Conservation (phyloP, 2,329 filamentous ascomycete genomes). For the Ascochyta lentis region DNA sequence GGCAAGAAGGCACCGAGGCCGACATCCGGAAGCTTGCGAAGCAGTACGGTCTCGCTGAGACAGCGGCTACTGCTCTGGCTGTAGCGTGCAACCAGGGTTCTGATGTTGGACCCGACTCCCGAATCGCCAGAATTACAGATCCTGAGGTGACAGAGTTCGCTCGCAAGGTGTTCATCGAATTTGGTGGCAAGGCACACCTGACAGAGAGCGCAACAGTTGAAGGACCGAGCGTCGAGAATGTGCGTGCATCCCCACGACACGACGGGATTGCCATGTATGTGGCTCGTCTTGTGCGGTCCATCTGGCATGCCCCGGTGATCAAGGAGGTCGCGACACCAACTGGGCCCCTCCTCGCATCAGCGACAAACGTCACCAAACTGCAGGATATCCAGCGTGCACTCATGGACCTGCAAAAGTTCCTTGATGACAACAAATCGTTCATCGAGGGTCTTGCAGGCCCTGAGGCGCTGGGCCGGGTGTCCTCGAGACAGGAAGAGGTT, state of each 20-base stretch:
- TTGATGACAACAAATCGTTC: conserved; percentile 84
- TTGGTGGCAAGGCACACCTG: conserved; percentile 84
- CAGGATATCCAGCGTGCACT: conserved; percentile 80
- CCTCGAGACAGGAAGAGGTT: conserved; percentile 87
- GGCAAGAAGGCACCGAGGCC: conserved; percentile 79
- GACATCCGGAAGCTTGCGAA: conserved; percentile 85
- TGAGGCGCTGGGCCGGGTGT: conserved; percentile 77
- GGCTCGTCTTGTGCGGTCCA: conserved; percentile 81
- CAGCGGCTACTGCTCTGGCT: conserved; percentile 86
- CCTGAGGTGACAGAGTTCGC: conserved; percentile 86
- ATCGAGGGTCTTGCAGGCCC: conserved; percentile 95
- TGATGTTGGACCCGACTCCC: conserved; percentile 74
- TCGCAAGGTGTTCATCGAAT: conserved; percentile 87
- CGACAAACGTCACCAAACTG: conserved; percentile 72
- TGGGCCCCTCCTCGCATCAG: conserved; percentile 70
- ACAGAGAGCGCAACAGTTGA: conserved; percentile 75
- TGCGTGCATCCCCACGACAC: conserved; percentile 86
- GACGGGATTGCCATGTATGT: conserved; percentile 89
- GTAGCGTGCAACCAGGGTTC: conserved; percentile 94
- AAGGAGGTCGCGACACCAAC: conserved; percentile 60
- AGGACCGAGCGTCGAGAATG: conserved; percentile 74
- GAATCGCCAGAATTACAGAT: conserved; percentile 75
- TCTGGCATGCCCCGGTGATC: conserved; percentile 85
- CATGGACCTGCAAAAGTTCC: conserved; percentile 78
- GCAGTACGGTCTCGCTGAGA: conserved; percentile 86